Evolutionary conservation across 108 stramenopile genomes (phyloP), one percentile per base, ranked within the genome.

Genomic region (Seminavis robusta): DNA sequence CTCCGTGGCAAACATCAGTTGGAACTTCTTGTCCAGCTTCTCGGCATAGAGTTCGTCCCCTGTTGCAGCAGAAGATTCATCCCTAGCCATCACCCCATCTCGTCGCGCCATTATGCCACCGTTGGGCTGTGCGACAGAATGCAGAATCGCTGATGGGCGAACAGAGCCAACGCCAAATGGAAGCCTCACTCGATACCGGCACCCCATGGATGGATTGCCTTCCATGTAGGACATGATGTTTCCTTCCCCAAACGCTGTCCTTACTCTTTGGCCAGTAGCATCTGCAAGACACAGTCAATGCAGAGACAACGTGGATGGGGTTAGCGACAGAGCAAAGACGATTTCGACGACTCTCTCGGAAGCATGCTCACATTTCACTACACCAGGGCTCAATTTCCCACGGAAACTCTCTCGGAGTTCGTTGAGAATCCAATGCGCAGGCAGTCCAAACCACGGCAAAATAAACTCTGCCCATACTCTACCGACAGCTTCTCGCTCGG

Each of bases 401-500:
- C 33, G 16, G 43, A 51, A 57, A 29, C 70, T 78, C 29, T 72
- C 43, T 4, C 71, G 55, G 19, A 58, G 31, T 56, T 76, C 80
- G 16, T 76, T 63, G 20, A 54, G n/a, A 4, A 83, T 47, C 72
- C 75, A 84, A 20, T 68, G 29, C 25, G 40, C 30, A n/a, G 86
- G 78, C 44, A 80, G 76, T 16, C 58, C 62, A 56, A 88, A 92
- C 77, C 80, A 88, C n/a, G 80, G 77, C 27, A 77, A 64, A 29
- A 92, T 71, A 51, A 88, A 86, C 52, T 86, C 82, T 13, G 74
- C 63, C 90, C 86, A 92, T 27, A 86, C 58, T 37, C 82, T 67
- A 9, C 58, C 63, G 54, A 86, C 64, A 21, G 52, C 45, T 37
- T 80, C 78, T n/a, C 70, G 64, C 6, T 71, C 58, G 28, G 46